Evolutionary conservation across 768 basidiomycete species (phyloP), one percentile per base, ranked within the genome.

Genomic region (Russula sp.): DNA sequence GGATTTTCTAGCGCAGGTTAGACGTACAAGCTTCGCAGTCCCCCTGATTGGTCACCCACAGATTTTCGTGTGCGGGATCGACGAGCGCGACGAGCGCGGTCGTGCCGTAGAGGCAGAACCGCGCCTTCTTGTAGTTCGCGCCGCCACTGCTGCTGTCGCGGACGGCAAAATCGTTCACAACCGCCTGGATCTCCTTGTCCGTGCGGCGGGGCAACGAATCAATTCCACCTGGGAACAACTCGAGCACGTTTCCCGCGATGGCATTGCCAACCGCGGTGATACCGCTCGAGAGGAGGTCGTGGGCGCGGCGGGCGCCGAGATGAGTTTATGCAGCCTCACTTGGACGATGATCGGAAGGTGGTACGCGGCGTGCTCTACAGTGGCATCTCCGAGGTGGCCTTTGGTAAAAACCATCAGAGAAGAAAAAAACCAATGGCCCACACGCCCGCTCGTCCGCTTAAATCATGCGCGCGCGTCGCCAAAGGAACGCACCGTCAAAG

Each of bases 11-110:
- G 25, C 25, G 25, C 3, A 3, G 25, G 25, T 29, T 29, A 32
- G 7, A 74, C 85, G 63, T 67, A 88, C 88, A 77, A 56, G 87
- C 88, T 77, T 87, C 85, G 70, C 88, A 90, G 69, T 91, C 89
- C 11, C 89, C 89, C 29, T 90, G 76, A 68, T 90, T 90, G 2
- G 88, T 88, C 39, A 90, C 74, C 89, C 89, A 91, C n/a, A 90
- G 74, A 61, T 89, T 83, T 67, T 81, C 76, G 62, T 82, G 80
- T 9, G 82, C 75, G 42, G 88, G 86, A 73, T 90, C 87, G 46
- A 88, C 79, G 43, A 91, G 77, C 9, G 88, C 82, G 46, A 90
- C 82, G 42, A 90, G 79, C 8, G 87, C 87, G 5, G 89, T 90
- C 0, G 86, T 88, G n/a, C 89, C 89, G 67, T 88, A 87, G 82